These are phyloP conservation scores for Chrysoporthe austroafricana DNA, from an alignment of 2,329 filamentous ascomycete genomes.

Conservation along the genomic window DNA sequence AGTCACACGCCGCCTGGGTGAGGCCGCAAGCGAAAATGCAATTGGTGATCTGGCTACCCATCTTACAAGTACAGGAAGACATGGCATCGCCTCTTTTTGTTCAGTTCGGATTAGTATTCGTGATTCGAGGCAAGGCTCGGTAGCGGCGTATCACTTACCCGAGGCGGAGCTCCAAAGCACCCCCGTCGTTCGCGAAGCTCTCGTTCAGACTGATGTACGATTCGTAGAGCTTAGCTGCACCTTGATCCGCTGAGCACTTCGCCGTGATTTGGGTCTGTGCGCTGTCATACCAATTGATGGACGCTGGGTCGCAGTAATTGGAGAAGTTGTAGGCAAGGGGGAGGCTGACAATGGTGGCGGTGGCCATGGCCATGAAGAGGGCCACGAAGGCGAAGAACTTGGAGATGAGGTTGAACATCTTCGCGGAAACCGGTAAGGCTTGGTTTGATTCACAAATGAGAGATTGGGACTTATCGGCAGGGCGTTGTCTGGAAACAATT, in stretches of 20 bases:
- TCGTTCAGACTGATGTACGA: constrained; percentile 10
- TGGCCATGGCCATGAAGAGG: background rate
- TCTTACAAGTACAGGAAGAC: background rate
- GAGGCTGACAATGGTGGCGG: background rate
- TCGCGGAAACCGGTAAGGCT: background rate
- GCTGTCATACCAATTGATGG: background rate
- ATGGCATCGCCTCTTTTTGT: constrained; percentile 1
- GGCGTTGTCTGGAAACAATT: background rate
- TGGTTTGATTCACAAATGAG: background rate
- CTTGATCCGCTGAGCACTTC: background rate
- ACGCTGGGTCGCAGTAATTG: constrained; percentile 1
- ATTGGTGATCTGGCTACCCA: background rate
- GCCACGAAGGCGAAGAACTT: constrained; percentile 1
- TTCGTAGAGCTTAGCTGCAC: background rate
- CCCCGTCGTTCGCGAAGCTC: constrained; percentile 11
- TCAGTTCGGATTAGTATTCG: background rate
- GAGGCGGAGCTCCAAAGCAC: background rate
- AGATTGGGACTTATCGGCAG: background rate
- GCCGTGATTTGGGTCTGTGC: constrained; percentile 2
- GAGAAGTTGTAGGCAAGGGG: constrained; percentile 5
- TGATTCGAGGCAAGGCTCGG: background rate
- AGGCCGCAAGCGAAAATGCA: background rate
- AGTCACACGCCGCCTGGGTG: constrained; percentile 1
- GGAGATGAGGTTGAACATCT: background rate
- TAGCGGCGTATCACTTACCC: background rate